phyloP scores from a whole-genome alignment of 768 basidiomycete genomes.

The Pleurotus salmoneostramineus region DNA sequence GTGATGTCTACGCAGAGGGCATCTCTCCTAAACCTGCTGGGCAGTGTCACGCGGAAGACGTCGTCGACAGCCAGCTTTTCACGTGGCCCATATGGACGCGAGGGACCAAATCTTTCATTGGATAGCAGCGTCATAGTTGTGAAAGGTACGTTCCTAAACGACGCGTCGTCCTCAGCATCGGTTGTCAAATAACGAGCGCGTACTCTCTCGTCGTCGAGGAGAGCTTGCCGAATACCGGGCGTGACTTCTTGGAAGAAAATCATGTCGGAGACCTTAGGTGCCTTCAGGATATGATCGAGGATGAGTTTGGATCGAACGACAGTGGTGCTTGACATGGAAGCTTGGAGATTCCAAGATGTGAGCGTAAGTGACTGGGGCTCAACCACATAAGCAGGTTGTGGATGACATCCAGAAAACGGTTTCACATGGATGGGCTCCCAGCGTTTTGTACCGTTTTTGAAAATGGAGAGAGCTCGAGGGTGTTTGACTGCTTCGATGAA shows the following conservation, averaged over 20 bases:
- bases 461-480: too few relatives aligned
- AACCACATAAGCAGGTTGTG: too few relatives aligned
- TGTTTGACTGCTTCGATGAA: too few relatives aligned
- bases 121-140: slow-evolving; percentile 35
- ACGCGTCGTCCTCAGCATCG: slow-evolving; percentile 32
- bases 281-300: slow-evolving; percentile 27
- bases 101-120: slow-evolving; percentile 24
- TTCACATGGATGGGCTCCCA: too few relatives aligned
- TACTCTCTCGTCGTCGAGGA: slow-evolving; percentile 29
- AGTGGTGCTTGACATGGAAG: slow-evolving; percentile 21
- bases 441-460: too few relatives aligned
- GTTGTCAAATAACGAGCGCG: slow-evolving; percentile 27
- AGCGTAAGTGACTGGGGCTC: slow-evolving; percentile 19
- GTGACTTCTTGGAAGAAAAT: slow-evolving; percentile 37
- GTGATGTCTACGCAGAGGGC: slow-evolving; percentile 32
- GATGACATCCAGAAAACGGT: too few relatives aligned
- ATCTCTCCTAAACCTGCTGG: slow-evolving; percentile 31
- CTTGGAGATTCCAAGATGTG: slow-evolving; percentile 32
- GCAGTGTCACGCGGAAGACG: slow-evolving; percentile 26
- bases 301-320: slow-evolving; percentile 29
- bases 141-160: slow-evolving; percentile 27
- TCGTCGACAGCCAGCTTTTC: slow-evolving; percentile 22
- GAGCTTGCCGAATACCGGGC: slow-evolving; percentile 21
- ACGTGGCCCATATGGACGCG: slow-evolving; percentile 13
- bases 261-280: slow-evolving; percentile 27